A percentile compares a stretch with the other conserved stretches of the same genome.
Evolutionary conservation across 345 rosid genomes (phyloP).

Genomic region (Brassica juncea): DNA sequence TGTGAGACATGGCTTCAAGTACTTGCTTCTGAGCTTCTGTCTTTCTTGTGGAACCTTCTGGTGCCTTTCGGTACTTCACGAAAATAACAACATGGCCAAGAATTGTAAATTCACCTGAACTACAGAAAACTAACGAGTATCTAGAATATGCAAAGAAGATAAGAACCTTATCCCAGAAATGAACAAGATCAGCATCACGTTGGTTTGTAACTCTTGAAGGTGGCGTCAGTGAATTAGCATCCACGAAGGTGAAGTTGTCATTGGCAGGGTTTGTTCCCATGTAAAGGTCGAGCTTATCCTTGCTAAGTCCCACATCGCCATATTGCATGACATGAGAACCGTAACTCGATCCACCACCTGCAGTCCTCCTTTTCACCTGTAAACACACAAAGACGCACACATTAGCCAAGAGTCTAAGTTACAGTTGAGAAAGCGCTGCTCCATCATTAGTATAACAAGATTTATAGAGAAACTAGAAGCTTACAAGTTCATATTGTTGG

Average conservation of each 20-base stretch:
- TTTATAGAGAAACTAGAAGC: constrained; percentile 21
- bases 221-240: constrained; percentile 61
- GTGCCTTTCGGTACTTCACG: constrained; percentile 84
- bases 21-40: constrained; percentile 73
- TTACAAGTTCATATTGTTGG: constrained; percentile 91
- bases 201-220: constrained; percentile 78
- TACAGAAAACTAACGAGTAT: neutral
- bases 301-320: constrained; percentile 69
- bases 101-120: neutral
- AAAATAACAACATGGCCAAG: constrained; percentile 15
- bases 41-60: constrained; percentile 81
- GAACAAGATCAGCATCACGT: constrained; percentile 96
- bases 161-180: constrained; percentile 92
- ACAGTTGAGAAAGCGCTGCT: constrained; percentile 5
- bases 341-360: constrained; percentile 45
- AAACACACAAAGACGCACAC: constrained; percentile 25
- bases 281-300: constrained; percentile 58
- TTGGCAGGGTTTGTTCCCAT: constrained; percentile 95
- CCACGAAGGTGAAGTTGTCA: constrained; percentile 76
- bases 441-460: neutral
- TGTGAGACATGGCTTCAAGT: constrained; percentile 88
- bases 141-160: constrained; percentile 4
- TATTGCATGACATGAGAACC: constrained; percentile 99
- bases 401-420: neutral
- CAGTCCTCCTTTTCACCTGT: constrained; percentile 84